Evolutionary conservation across 1,284 basidiomycete species (phyloP), one percentile per base, ranked within the genome.

Genomic region (Rhodotorula sp.): DNA sequence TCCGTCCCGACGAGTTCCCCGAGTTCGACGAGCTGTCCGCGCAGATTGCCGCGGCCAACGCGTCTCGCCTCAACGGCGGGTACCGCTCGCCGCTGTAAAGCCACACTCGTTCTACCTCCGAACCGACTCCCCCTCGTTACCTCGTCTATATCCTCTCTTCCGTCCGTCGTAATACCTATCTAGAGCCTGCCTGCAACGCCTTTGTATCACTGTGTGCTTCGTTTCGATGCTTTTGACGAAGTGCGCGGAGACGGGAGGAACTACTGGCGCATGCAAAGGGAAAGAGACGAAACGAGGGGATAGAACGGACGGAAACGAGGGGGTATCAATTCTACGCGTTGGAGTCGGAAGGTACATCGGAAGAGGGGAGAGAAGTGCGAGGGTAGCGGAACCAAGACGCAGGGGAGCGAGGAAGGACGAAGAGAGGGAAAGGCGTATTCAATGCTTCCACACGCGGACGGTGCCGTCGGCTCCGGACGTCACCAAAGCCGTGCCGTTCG

Each of bases 401-500:
- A 54, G n/a, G 46, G 52, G 34, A 67, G 34, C 23, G 21, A 13
- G 13, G 19, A 10, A 21, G 16, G 25, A 41, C 9, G 19, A 41
- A 21, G 42, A 27, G n/a, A 56, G 17, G 44, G 16, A 21, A 21
- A 27, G 19, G n/a, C 16, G 27, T 16, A 34, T 3, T 45, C 48
- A 66, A 52, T 44, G 48, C 58, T 61, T 50, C 72, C 72, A 97
- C 58, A 98, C 84, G 81, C 94, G 93, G 71, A 97, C 88, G 44
- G 93, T 89, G n/a, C 94, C 93, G 82, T 98, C 95, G 13, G 93
- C 93, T 25, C 95, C 95, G 10, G 92, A 91, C 79, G 91, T 94
- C 16, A 91, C 93, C 85, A 97, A 89, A 80, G 93, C 89, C 25
- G 92, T 91, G 70, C 94, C 82, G 68, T 89, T 87, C 13, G 90